Evolutionary conservation across 2,329 filamentous ascomycete species (phyloP), one percentile per base, ranked within the genome.

Genomic region (Aureobasidium melanogenum): DNA sequence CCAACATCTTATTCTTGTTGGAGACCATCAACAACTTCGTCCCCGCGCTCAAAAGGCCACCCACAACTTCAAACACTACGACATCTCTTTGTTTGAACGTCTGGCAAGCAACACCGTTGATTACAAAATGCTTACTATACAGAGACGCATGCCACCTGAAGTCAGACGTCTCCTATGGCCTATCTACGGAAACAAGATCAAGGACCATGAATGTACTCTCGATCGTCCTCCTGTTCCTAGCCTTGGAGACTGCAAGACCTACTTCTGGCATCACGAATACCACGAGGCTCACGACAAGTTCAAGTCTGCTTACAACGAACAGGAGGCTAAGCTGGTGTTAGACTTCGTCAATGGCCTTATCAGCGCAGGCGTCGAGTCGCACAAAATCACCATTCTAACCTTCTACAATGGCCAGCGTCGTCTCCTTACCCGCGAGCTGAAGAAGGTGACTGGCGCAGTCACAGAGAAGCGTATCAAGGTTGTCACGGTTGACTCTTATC

Each of bases 391-490:
- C 0, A 77, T 96, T 3, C 73, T 97, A 54, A 93, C 91, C 0
- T 96, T 94, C 69, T 97, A 96, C 77, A 90, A 89, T 46, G 91
- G 89, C 0, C 92, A 97, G 69, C 81, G 87, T 47, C 88, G 87
- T 65, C 74, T 80, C 2, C 79, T 96, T 2, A 67, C 85, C 0
- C 77, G 75, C 15, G 71, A 75, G 6, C 71, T 87, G 3, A 72
- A 74, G 12, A 34, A 41, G 34, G 32, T 39, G 3, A 15, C 36
- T 9, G 41, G 48, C 10, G 7, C 22, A 8, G 15, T 55, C 3
- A 14, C 28, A 12, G 65, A 68, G 0, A 28, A 26, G 4, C 28
- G 56, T 10, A 74, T 85, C 47, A 73, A 76, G 60, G 86, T 96
- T 1, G 83, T 84, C 36, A 96, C 91, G 0, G 89, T 97, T 0